Percentiles rank a stretch among this genome's conserved stretches.
Evolutionary conservation across 768 basidiomycete species (phyloP).

Genomic region (Pleurotus salmoneostramineus): DNA sequence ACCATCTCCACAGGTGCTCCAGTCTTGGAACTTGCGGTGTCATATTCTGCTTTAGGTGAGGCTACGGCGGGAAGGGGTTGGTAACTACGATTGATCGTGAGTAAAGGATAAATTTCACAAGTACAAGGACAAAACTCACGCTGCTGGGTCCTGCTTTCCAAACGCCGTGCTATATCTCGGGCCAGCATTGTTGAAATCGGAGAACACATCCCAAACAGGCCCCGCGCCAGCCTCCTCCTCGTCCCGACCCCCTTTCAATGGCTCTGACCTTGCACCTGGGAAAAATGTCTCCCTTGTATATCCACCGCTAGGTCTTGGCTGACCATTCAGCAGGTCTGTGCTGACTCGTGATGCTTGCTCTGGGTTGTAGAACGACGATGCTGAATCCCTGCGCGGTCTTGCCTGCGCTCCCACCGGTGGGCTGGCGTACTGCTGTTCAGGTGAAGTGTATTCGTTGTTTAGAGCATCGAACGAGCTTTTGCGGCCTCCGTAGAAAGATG

Average conservation of each 20-base stretch:
- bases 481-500: slow-evolving; percentile 73
- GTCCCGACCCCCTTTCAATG: slow-evolving; percentile 73
- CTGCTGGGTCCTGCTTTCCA: slow-evolving; percentile 37
- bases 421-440: slow-evolving; percentile 18
- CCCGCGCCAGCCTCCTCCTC: slow-evolving; percentile 46
- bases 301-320: slow-evolving; percentile 47
- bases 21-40: slow-evolving; percentile 21
- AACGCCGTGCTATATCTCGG: slow-evolving; percentile 72
- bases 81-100: slow-evolving; percentile 30
- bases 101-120: slow-evolving; percentile 5
- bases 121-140: slow-evolving; percentile 33
- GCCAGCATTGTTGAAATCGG: slow-evolving; percentile 86
- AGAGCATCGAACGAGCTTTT: slow-evolving; percentile 61
- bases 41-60: slow-evolving; percentile 33
- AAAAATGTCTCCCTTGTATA: slow-evolving; percentile 73
- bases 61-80: slow-evolving; percentile 36
- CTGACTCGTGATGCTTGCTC: slow-evolving; percentile 41
- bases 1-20: slow-evolving; percentile 74
- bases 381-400: slow-evolving; percentile 54
- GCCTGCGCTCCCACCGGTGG: not conserved
- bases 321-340: slow-evolving; percentile 42
- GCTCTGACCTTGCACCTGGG: slow-evolving; percentile 66
- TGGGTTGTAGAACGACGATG: slow-evolving; percentile 64
- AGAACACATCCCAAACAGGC: slow-evolving; percentile 74
- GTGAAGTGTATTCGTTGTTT: slow-evolving; percentile 45